Percentiles rank a stretch among this genome's conserved stretches.
phyloP scores from a whole-genome alignment of 192 early-diverging fungal genomes.

The Linnemannia hyalina region DNA sequence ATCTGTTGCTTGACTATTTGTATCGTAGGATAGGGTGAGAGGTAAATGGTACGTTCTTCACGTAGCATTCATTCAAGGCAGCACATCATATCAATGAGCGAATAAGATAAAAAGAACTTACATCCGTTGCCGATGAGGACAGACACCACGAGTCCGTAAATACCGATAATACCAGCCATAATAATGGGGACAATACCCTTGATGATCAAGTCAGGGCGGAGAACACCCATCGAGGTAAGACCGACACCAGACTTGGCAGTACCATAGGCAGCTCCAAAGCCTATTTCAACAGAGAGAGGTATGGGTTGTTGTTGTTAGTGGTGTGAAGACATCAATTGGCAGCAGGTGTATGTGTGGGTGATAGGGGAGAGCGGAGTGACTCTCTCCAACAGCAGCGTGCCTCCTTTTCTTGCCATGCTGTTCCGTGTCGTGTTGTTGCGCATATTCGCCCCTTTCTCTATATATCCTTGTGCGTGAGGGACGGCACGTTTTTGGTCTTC shows the following conservation, averaged over 20 bases:
- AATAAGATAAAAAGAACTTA: conserved; percentile 60
- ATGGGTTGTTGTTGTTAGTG: neutral
- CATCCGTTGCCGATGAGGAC: conserved; percentile 88
- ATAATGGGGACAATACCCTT: conserved; percentile 93
- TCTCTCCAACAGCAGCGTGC: neutral
- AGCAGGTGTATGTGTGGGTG: neutral
- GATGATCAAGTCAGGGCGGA: conserved; percentile 91
- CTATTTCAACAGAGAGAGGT: conserved; percentile 53
- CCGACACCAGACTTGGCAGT: conserved; percentile 94
- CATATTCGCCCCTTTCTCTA: conserved; percentile 5
- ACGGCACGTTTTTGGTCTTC: neutral
- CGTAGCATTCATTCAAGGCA: neutral
- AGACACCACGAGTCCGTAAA: conserved; percentile 98
- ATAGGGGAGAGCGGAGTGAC: neutral
- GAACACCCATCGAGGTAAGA: conserved; percentile 87
- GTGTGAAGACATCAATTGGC: neutral
- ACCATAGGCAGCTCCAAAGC: conserved; percentile 93
- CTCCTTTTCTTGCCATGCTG: neutral
- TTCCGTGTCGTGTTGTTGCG: conserved; percentile 6
- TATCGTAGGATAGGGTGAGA: neutral
- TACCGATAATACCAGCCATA: conserved; percentile 99
- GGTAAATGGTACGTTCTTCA: conserved; percentile 1
- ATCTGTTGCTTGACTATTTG: conserved; percentile 61
- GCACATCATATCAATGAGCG: neutral
- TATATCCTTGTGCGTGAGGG: neutral